phyloP scores from a whole-genome alignment of 768 basidiomycete genomes.

The Fomitopsis serialis region DNA sequence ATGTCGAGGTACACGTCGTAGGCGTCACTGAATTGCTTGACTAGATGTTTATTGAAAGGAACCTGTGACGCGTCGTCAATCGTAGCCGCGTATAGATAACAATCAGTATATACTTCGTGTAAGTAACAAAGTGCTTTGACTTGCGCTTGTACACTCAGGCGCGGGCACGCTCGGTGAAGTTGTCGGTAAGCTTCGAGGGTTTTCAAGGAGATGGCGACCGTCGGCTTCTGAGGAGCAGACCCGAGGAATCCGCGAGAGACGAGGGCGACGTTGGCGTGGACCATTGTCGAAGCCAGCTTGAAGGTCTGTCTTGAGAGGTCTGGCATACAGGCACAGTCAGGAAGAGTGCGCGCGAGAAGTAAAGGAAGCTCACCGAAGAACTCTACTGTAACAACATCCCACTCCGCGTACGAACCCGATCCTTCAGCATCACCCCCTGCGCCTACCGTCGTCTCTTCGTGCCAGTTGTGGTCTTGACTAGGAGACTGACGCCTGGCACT shows the following conservation, averaged over 20 bases:
- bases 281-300: background rate
- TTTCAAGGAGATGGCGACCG: constrained; percentile 13
- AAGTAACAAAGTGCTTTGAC: constrained; percentile 12
- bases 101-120: constrained; percentile 16
- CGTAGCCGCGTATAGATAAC: background rate
- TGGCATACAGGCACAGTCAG: background rate
- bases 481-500: too few species aligned
- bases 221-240: constrained; percentile 11
- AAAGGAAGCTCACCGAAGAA: too few species aligned
- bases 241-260: constrained; percentile 18
- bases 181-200: constrained; percentile 19
- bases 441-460: too few species aligned
- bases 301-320: background rate
- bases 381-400: too few species aligned
- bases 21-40: constrained; percentile 19
- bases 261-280: constrained; percentile 8
- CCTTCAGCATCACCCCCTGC: too few species aligned
- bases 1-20: constrained; percentile 26
- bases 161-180: constrained; percentile 22
- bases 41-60: background rate
- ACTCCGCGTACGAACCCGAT: too few species aligned
- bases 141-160: constrained; percentile 18
- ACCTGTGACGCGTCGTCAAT: background rate
- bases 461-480: too few species aligned
- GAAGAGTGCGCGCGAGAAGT: background rate